phyloP scores from a whole-genome alignment of 2,329 filamentous ascomycete genomes.

The Diaporthe batatas region DNA sequence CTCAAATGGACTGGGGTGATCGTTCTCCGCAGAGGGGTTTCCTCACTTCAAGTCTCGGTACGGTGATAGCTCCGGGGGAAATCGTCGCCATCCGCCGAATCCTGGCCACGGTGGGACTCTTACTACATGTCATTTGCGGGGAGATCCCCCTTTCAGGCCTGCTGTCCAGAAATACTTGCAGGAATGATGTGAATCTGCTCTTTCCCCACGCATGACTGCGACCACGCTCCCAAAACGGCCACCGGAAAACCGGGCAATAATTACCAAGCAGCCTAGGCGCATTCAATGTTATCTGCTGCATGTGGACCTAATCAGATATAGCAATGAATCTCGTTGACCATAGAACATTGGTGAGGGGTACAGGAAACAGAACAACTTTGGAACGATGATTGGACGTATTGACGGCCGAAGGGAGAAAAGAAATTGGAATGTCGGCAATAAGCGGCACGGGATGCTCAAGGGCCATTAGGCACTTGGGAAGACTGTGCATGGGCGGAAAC shows the following conservation, averaged over 20 bases:
- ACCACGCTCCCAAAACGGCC: background rate
- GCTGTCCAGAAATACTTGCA: background rate
- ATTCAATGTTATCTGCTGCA: background rate
- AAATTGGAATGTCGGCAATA: background rate
- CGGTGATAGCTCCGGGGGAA: background rate
- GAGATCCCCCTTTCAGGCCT: background rate
- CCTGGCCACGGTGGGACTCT: background rate
- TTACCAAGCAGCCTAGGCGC: background rate
- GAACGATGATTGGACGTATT: background rate
- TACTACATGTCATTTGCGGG: conserved; percentile 4
- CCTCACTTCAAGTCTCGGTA: background rate
- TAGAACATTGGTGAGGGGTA: background rate
- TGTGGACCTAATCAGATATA: background rate
- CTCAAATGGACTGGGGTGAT: background rate
- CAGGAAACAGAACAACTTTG: background rate
- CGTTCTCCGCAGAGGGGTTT: background rate
- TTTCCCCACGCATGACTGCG: background rate
- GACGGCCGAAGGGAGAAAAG: background rate
- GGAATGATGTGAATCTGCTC: background rate
- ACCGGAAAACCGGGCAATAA: background rate
- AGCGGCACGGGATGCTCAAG: too few species aligned
- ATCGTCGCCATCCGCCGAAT: conserved; percentile 4
- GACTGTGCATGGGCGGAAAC: too few species aligned
- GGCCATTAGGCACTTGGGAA: too few species aligned
- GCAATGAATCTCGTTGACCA: background rate